These are phyloP conservation scores for Yamagishiella unicocca DNA, from an alignment of 139 green algal genomes.

Conservation along the genomic window DNA sequence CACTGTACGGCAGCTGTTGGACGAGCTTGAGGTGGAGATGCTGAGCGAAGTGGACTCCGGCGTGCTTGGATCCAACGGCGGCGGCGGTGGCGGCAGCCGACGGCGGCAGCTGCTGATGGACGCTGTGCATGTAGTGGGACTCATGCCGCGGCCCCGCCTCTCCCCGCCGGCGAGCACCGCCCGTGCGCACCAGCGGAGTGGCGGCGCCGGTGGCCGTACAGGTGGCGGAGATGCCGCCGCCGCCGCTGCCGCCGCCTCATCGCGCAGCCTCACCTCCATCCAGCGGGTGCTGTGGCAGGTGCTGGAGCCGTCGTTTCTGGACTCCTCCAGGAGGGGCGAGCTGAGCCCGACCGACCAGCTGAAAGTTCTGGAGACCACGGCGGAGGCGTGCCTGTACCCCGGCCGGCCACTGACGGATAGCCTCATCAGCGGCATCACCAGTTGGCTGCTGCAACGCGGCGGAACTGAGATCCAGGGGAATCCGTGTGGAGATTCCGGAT, in stretches of 20 bases:
- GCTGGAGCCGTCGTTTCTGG: not conserved
- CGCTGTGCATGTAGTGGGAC: not conserved
- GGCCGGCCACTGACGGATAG: not conserved
- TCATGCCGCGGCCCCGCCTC: not conserved
- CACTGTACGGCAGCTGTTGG: slow-evolving; percentile 10
- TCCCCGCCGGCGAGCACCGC: not conserved
- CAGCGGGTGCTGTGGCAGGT: not conserved
- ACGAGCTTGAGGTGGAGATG: slow-evolving; percentile 18
- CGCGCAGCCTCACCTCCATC: too few species aligned
- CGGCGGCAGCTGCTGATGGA: slow-evolving; percentile 18
- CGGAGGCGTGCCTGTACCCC: not conserved
- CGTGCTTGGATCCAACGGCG: not conserved
- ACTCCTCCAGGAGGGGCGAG: not conserved
- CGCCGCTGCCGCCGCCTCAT: not conserved
- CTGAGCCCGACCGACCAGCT: not conserved
- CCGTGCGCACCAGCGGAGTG: too few species aligned
- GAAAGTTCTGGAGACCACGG: not conserved
- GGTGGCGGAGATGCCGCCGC: too few species aligned
- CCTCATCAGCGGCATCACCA: not conserved
- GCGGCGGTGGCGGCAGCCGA: not conserved
- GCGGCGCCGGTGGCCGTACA: too few species aligned
- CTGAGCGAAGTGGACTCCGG: not conserved
- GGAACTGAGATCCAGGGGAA: too few species aligned
- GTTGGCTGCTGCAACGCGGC: not conserved
- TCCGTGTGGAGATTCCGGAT: too few species aligned